Conservation (phyloP, 768 basidiomycete genomes). For the Termitomyces sp. region DNA sequence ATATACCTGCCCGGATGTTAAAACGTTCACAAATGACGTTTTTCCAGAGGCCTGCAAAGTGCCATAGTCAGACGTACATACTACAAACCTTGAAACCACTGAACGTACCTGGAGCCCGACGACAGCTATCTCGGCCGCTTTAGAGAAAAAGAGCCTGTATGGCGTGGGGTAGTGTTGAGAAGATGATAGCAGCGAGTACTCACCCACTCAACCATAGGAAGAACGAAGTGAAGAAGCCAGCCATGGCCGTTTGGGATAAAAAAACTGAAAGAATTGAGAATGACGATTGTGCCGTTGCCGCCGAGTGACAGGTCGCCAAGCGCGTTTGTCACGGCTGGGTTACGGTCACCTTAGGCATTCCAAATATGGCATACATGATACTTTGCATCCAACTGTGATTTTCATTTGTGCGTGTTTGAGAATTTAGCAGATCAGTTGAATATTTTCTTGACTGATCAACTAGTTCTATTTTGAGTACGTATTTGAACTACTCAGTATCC, state of each 20-base stretch:
- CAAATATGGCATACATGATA: not conserved
- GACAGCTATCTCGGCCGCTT: constrained; percentile 85
- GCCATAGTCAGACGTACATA: not conserved
- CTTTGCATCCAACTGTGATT: too few relatives aligned
- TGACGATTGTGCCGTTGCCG: constrained; percentile 1
- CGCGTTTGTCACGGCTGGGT: not conserved
- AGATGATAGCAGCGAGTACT: not conserved
- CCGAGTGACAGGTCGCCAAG: constrained; percentile 2
- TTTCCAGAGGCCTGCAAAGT: constrained; percentile 80
- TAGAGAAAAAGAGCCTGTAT: constrained; percentile 78
- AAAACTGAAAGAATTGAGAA: not conserved
- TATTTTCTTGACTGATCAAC: too few relatives aligned
- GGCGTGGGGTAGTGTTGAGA: not conserved
- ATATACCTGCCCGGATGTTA: constrained; percentile 77
- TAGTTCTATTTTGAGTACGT: too few relatives aligned
- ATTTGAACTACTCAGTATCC: too few relatives aligned
- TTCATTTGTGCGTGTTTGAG: too few relatives aligned
- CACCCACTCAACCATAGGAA: constrained; percentile 47
- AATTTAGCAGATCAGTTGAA: not conserved
- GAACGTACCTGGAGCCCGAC: constrained; percentile 76
- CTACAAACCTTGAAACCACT: not conserved
- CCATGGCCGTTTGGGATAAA: constrained; percentile 25
- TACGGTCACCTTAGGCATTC: not conserved
- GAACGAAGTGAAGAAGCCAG: constrained; percentile 38
- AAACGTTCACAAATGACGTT: constrained; percentile 91